Base-by-base conservation (phyloP, 305 asterid genomes). In the Rubia peregrina region DNA sequence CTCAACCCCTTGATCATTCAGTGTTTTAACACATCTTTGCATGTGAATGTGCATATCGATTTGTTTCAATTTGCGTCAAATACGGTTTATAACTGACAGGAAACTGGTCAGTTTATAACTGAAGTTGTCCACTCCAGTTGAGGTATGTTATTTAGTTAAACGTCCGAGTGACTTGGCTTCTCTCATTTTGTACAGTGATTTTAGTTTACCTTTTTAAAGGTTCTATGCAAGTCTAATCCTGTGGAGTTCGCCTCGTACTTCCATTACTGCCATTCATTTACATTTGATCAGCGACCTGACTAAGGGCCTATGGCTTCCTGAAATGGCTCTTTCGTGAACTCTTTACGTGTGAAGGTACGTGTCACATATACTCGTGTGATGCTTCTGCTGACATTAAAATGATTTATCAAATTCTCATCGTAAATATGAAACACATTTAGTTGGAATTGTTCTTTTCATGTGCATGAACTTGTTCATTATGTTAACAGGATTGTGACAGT, bases 271-370 rank as follows among this genome's bases (percentile, higher is more conserved):
- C 98, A 89, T 78, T 92, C 98, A 0, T 84, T 92, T 88, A 92
- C 93, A 70, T 92, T 92, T 82, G 97, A 92, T 74, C 98, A 92
- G 75, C 89, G 98, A 3, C 98, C 98, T 72, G 98, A 92, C n/a
- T n/a, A n/a, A n/a, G n/a, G n/a, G n/a, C n/a, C 81, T 92, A 92
- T 78, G 96, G 97, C 76, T 92, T 92, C 81, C 76, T 92, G 82
- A 92, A 90, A 73, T 97, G 98, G 75, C 90, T 92, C 66, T 92
- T 90, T 73, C 89, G 95, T 16, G 98, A 92, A 76, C 87, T 90
- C 61, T 92, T 90, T 78, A 74, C 90, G 24, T 92, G 95, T 78
- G 92, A 92, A 89, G 97, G 98, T 92, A 73, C 70, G 78, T 62
- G 12, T 42, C 17, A 65, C 53, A 11, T 75, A 46, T 57, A 5